Evolutionary conservation across 345 rosid genomes (phyloP).

Genomic region (Aurinia saxatilis): DNA sequence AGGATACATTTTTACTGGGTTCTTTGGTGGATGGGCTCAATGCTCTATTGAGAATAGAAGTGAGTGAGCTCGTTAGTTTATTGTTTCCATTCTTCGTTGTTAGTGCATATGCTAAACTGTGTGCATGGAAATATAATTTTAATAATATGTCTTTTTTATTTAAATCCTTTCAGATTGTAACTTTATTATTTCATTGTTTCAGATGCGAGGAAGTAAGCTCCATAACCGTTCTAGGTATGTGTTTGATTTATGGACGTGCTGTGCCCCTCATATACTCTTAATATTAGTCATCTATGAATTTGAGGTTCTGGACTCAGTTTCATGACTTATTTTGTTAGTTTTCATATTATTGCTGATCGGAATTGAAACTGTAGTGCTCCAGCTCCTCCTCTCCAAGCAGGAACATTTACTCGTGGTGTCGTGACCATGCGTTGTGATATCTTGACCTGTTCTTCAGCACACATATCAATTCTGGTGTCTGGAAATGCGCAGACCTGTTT

Average conservation of each 20-base stretch:
- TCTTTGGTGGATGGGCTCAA: conserved; percentile 87
- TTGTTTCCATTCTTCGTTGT: not conserved
- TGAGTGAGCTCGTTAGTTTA: conserved; percentile 34
- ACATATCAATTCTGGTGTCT: conserved; percentile 85
- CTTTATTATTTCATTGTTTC: conserved; percentile 11
- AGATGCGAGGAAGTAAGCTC: conserved; percentile 97
- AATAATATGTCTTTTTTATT: not conserved
- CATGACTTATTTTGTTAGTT: not conserved
- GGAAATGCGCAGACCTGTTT: conserved; percentile 98
- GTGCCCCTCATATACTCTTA: not conserved
- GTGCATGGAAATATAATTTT: not conserved
- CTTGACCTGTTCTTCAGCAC: conserved; percentile 87
- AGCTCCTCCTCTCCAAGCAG: conserved; percentile 99
- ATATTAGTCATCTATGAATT: not conserved
- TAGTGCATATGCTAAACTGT: not conserved
- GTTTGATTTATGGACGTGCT: not conserved
- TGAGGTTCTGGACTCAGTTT: not conserved
- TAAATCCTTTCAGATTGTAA: not conserved
- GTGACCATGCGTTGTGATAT: conserved; percentile 98
- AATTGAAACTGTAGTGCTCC: conserved; percentile 71
- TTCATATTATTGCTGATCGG: not conserved
- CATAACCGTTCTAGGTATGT: conserved; percentile 87
- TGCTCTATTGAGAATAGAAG: conserved; percentile 92
- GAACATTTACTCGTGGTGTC: conserved; percentile 94
- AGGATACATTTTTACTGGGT: conserved; percentile 67